Base-by-base conservation (phyloP, 495 filamentous ascomycete species). In the Penicillium verhagenii region DNA sequence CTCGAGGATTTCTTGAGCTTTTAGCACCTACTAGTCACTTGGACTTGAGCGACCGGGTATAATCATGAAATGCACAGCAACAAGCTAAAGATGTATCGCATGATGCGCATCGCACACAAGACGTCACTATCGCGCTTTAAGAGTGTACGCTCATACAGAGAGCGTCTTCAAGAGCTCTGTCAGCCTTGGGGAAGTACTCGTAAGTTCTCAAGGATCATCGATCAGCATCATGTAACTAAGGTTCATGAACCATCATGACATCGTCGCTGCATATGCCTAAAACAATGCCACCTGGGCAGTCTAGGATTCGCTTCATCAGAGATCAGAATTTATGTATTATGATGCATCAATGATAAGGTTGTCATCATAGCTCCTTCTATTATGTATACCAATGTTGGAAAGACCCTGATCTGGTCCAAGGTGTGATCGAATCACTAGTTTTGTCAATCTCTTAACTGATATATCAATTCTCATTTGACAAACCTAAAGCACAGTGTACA, bases 161-260 rank as follows among this genome's bases (percentile, higher is more conserved):
- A n/a, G n/a, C n/a, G n/a, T n/a, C n/a, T n/a, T n/a, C n/a, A n/a
- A n/a, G n/a, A n/a, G n/a, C n/a, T n/a, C n/a, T n/a, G n/a, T n/a
- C n/a, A n/a, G n/a, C n/a, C n/a, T n/a, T n/a, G n/a, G n/a, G n/a
- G n/a, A n/a, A n/a, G n/a, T n/a, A n/a, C n/a, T n/a, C n/a, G n/a
- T n/a, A n/a, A 9, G 3, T 0, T 11, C 9, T 39, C 9, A 39
- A 19, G 18, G 18, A 16, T 39, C 37, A 39, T 3, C 3, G 47
- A 50, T 39, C 47, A 24, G 28, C 29, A 39, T 24, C 28, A n/a
- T n/a, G n/a, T n/a, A n/a, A n/a, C n/a, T n/a, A n/a, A 23, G 6
- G 13, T 31, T 39, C 29, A 24, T 14, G 31, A 50, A 50, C 47
- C 21, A 39, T 8, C 24, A 50, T 39, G 31, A 50, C 47, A 50